Conservation (phyloP, 805 yeast species). For the Ogataea methanolica region DNA sequence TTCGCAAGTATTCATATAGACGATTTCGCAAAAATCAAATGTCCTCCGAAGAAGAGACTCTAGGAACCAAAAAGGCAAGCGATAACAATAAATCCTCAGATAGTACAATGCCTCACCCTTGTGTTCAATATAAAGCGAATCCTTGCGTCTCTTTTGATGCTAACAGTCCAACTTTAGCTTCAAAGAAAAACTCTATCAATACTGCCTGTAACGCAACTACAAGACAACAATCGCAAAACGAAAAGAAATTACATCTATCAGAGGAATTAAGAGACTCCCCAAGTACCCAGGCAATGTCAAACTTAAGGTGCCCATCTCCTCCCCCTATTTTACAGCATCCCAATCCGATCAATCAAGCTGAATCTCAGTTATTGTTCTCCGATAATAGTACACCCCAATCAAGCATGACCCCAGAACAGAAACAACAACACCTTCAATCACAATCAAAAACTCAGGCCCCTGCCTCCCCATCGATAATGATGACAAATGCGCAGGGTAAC, state of each 20-base stretch:
- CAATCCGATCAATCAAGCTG: slow-evolving; percentile 21
- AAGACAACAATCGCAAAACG: slow-evolving; percentile 5
- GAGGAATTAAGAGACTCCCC: slow-evolving; percentile 34
- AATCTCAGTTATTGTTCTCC: slow-evolving; percentile 10
- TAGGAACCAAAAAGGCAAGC: too few species aligned
- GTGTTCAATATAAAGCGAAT: neutral
- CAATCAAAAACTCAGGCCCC: too few species aligned
- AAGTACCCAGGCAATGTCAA: slow-evolving; percentile 53
- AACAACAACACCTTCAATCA: neutral
- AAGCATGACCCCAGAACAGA: neutral
- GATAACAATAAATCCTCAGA: neutral
- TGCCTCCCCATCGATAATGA: too few species aligned
- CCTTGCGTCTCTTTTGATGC: slow-evolving; percentile 17
- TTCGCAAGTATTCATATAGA: too few species aligned
- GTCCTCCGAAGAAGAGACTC: too few species aligned
- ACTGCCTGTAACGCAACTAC: slow-evolving; percentile 5
- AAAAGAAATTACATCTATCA: slow-evolving; percentile 3
- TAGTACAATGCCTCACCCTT: neutral
- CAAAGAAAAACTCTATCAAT: slow-evolving; percentile 16
- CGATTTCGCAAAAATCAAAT: too few species aligned
- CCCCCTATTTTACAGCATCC: slow-evolving; percentile 54
- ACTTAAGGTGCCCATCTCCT: slow-evolving; percentile 65
- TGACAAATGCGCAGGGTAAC: neutral
- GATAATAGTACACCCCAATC: neutral
- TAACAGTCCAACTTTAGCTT: slow-evolving; percentile 10